Evolutionary conservation across 176 grass and related monocot genomes (phyloP).

Genomic region (Ensete ventricosum): DNA sequence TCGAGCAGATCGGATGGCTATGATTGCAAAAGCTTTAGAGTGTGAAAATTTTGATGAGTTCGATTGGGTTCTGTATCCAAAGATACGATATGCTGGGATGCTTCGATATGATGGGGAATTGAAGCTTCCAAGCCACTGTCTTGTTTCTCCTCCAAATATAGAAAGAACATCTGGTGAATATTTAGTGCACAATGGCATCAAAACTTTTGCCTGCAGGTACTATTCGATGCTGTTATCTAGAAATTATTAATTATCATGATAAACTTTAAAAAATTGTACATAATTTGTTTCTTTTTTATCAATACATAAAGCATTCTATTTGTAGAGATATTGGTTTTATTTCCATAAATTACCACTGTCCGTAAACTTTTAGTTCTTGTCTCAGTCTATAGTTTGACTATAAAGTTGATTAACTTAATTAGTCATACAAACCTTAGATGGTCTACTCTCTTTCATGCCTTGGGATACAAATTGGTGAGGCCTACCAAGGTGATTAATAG

Average conservation of each 20-base stretch:
- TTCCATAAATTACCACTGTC: no score
- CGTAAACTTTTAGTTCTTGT: no score
- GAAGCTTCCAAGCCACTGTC: conserved; percentile 56
- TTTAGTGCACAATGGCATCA: conserved; percentile 82
- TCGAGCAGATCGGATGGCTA: conserved; percentile 82
- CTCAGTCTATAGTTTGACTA: no score
- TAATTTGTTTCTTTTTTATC: background rate
- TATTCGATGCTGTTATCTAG: background rate
- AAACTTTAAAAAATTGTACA: no score
- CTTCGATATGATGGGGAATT: conserved; percentile 90
- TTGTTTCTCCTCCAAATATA: conserved; percentile 82
- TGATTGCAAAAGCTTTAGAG: conserved; percentile 76
- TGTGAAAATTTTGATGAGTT: conserved; percentile 81
- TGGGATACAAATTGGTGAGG: no score
- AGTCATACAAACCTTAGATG: no score
- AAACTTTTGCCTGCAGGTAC: conserved; percentile 95
- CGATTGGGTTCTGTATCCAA: conserved; percentile 63
- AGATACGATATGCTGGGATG: conserved; percentile 81
- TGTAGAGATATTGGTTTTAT: no score
- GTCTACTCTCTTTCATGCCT: no score
- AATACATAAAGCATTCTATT: background rate
- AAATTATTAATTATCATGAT: no score
- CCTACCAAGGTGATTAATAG: no score
- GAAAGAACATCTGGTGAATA: conserved; percentile 94
- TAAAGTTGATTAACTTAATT: no score